phyloP scores from a whole-genome alignment of 352 stramenopile species.

The Globisporangium spinosum region DNA sequence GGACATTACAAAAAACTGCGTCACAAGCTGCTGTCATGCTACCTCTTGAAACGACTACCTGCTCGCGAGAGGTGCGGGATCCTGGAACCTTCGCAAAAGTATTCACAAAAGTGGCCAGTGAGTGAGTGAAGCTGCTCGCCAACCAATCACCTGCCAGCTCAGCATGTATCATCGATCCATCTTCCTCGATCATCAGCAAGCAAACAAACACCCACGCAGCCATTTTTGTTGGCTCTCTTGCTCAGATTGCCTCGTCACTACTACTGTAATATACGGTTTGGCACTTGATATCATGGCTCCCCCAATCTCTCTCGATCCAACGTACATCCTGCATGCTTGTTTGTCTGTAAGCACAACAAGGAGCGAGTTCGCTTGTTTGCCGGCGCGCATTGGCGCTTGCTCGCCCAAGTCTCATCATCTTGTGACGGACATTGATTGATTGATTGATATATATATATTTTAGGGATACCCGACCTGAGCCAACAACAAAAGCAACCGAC shows the following conservation, averaged over 20 bases:
- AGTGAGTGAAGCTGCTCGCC: not conserved
- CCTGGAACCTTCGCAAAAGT: not conserved
- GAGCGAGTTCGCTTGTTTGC: too few relatives aligned
- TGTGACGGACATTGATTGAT: not conserved
- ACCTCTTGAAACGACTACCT: not conserved
- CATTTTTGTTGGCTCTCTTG: not conserved
- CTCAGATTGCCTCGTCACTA: not conserved
- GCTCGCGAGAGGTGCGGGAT: too few relatives aligned
- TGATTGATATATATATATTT: not conserved
- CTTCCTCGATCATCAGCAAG: not conserved
- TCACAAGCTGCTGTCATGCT: not conserved
- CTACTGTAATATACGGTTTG: too few relatives aligned
- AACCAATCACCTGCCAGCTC: conserved; percentile 1
- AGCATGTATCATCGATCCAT: not conserved
- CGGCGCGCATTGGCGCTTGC: too few relatives aligned
- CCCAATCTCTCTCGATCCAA: not conserved
- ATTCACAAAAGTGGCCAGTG: too few relatives aligned
- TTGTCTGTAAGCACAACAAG: too few relatives aligned
- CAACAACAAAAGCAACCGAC: not conserved
- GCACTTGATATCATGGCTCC: not conserved
- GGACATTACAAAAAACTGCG: too few relatives aligned
- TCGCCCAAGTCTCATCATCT: not conserved
- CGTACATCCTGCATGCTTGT: not conserved
- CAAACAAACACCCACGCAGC: not conserved
- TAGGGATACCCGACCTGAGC: not conserved